Base-by-base conservation (phyloP, 2,329 filamentous ascomycete species). In the Colletotrichum sp. region DNA sequence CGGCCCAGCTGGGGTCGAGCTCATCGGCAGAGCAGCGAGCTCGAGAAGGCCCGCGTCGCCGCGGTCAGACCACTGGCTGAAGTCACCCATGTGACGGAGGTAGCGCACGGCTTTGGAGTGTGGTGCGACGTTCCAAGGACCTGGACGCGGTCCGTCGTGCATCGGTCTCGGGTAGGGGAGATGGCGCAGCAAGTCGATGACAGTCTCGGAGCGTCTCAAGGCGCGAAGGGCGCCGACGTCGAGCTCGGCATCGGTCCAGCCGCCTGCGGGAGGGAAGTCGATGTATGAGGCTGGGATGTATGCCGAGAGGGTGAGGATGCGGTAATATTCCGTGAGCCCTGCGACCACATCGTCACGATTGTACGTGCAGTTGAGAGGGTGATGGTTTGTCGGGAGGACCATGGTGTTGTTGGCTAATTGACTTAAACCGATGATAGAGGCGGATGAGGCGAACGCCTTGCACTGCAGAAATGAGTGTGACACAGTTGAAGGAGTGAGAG, bases 171-270 rank as follows among this genome's bases (percentile, higher is more conserved):
- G 59, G 39, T 77, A 77, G 9, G 75, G 75, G 44, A 77, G 60
- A 49, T 71, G 72, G 52, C 75, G 75, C n/a, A 77, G 67, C 52
- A 77, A 21, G 34, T 75, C 28, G 55, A 77, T 71, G 26, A 77
- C 75, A 12, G 39, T 57, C 34, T 77, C 75, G 39, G 75, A 77
- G 18, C 75, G 66, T 34, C 63, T 67, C n/a, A 77, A 39, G 21
- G 75, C 75, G 7, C 72, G 72, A 13, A 77, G 57, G 8, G 72
- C 72, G 34, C 72, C 75, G 8, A 77, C 26, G 34, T 75, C 75
- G 18, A 77, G 67, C 16, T 77, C 71, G 26, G 62, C 72, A 9
- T 77, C 75, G 34, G 66, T 75, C 75, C 75, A 77, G 67, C 75
- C 75, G 6, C 55, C 34, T 2, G 72, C 6, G 12, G 75, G 72